Evolutionary conservation across 495 filamentous ascomycete genomes (phyloP).

Genomic region (Aspergillus heteromorphus): DNA sequence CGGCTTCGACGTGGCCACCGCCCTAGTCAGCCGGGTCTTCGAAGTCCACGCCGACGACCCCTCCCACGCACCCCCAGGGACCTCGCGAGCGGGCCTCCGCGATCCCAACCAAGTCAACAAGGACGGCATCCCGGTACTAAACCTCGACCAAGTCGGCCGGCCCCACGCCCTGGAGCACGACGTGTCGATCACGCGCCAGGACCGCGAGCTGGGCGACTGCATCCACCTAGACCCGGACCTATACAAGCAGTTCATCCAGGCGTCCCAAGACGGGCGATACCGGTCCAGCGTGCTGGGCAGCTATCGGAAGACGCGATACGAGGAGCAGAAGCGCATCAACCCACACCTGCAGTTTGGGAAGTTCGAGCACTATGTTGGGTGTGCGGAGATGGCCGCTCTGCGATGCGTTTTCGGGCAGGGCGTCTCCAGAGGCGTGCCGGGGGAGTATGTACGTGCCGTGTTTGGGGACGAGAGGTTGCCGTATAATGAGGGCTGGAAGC

Average conservation of each 20-base stretch:
- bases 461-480: slow-evolving; percentile 17
- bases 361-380: slow-evolving; percentile 6
- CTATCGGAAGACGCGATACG: slow-evolving; percentile 9
- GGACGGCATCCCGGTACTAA: slow-evolving; percentile 4
- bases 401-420: slow-evolving; percentile 12
- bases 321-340: slow-evolving; percentile 5
- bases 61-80: background rate
- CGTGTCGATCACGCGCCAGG: slow-evolving; percentile 14
- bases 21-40: slow-evolving; percentile 9
- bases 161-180: slow-evolving; percentile 17
- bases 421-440: background rate
- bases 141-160: slow-evolving; percentile 14
- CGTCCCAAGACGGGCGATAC: background rate
- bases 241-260: slow-evolving; percentile 5
- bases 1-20: background rate
- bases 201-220: slow-evolving; percentile 13
- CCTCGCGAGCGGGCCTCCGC: slow-evolving; percentile 6
- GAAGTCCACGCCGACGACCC: slow-evolving; percentile 12
- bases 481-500: slow-evolving; percentile 14
- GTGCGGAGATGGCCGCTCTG: slow-evolving; percentile 8
- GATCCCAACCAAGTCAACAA: slow-evolving; percentile 9
- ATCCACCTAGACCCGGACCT: slow-evolving; percentile 5
- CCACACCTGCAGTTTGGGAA: background rate
- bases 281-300: slow-evolving; percentile 5
- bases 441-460: slow-evolving; percentile 11